Evolutionary conservation across 352 stramenopile species (phyloP), one percentile per base, ranked within the genome.

Genomic region (Pythium rishiriense): DNA sequence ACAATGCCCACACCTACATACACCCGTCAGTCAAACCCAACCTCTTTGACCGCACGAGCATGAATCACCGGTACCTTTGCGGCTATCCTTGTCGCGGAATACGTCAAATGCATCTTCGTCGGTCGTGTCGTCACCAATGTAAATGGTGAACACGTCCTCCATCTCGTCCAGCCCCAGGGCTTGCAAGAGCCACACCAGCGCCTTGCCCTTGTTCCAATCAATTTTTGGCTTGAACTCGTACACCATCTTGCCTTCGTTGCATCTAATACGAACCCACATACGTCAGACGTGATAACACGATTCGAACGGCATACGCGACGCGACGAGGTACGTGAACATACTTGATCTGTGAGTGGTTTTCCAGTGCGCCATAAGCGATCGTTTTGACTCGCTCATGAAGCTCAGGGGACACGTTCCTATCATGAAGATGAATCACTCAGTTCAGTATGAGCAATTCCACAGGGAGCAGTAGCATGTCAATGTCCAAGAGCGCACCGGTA

Each of bases 131-230:
- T 97, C 90, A 22, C 90, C 90, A 48, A 97, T 97, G 79, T 96
- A 97, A 74, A 97, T 96, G 62, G 88, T 95, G 65, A 90, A 97
- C 14, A 96, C 81, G 12, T 93, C 74, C 29, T 93, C 80, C 31
- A 76, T 64, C 52, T 88, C 65, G 59, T 93, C 85, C 25, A 94
- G 65, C 1, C 76, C 81, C 11, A 96, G 74, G 31, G 80, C 74
- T 49, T 94, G 66, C 58, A 97, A 68, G 42, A 96, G 72, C 90
- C 88, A 97, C 29, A 94, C 57, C 31, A 97, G 76, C 50, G 87
- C 88, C 65, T 96, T 96, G 63, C 90, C 90, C 70, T 97, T 97
- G 81, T 97, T 90, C 90, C 90, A 97, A 53, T 94, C 81, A 25
- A 97, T 92, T 69, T 96, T 93, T 9, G 90, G 90, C 66, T 94